Evolutionary conservation across 441 rosid genomes (phyloP), one percentile per base, ranked within the genome.

Genomic region (Pelargonium australe): DNA sequence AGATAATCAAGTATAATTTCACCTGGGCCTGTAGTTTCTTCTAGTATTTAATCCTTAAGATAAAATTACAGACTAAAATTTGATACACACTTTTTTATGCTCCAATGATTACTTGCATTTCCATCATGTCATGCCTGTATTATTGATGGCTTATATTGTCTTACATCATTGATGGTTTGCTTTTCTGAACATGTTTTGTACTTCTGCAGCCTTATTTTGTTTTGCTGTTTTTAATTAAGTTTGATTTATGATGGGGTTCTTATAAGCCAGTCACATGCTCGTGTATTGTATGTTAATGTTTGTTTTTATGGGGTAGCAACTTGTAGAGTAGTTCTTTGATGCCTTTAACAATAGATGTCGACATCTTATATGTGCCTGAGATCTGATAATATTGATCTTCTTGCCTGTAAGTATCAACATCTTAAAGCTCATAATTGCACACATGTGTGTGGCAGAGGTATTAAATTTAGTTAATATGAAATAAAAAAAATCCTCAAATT

Each of bases 401-500:
- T 23, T 61, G 31, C 12, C 28, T 61, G 31, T 9, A 8, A 61
- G 13, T 58, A 61, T 61, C 10, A 7, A 25, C 4, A 4, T 61
- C 20, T 17, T 61, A 23, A 9, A 19, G 25, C 25, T 55, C 61
- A 55, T 49, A 57, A 49, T 68, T 28, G 66, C 67, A 37, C 9
- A 2, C 1, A 61, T 10, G 64, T 61, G 64, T 55, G 64, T n/a
- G n/a, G 4, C 40, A 25, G 23, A 10, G 23, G 31, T 7, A 23
- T 28, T 61, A 9, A 28, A 61, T 28, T 7, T 5, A 9, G 23
- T 23, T 61, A 11, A 2, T 61, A 11, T 61, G 5, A 28, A 61
- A 23, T 62, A 0, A 20, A 47, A 47, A 44, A 63, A 37, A 61
- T 67, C 65, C 76, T 82, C 51, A 73, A 13, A 34, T 63, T 72